phyloP scores from a whole-genome alignment of 257 asterid genomes.

The Leonotis leonurus region DNA sequence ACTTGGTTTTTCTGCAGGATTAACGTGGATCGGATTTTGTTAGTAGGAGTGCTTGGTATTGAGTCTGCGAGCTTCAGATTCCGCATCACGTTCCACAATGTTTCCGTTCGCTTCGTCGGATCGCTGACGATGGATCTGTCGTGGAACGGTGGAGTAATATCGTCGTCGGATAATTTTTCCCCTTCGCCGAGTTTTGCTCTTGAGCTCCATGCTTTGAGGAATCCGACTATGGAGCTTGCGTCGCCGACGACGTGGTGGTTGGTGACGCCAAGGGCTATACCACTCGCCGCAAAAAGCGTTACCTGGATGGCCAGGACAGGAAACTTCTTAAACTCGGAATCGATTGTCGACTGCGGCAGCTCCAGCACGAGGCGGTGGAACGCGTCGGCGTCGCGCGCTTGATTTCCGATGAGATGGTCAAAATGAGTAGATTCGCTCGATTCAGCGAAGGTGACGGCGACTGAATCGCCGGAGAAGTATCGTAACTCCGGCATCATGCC shows the following conservation, averaged over 20 bases:
- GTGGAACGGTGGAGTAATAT: slow-evolving; percentile 16
- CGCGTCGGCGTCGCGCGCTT: not conserved
- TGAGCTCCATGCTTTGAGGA: slow-evolving; percentile 34
- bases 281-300: slow-evolving; percentile 29
- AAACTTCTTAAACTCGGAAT: not conserved
- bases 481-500: not conserved
- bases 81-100: slow-evolving; percentile 22
- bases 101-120: slow-evolving; percentile 16
- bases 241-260: slow-evolving; percentile 40
- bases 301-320: slow-evolving; percentile 35
- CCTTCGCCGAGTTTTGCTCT: slow-evolving; percentile 3
- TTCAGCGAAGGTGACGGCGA: not conserved
- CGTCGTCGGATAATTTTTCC: not conserved
- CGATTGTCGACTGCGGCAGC: not conserved
- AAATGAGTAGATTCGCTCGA: not conserved
- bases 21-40: slow-evolving; percentile 31
- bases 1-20: slow-evolving; percentile 15
- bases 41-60: no score
- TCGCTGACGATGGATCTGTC: slow-evolving; percentile 39
- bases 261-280: slow-evolving; percentile 27
- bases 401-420: not conserved
- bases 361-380: not conserved
- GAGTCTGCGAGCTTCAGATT: not conserved
- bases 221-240: slow-evolving; percentile 35
- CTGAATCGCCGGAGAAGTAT: not conserved